Evolutionary conservation across 2,329 filamentous ascomycete species (phyloP).

Genomic region (Monosporascus sp.): DNA sequence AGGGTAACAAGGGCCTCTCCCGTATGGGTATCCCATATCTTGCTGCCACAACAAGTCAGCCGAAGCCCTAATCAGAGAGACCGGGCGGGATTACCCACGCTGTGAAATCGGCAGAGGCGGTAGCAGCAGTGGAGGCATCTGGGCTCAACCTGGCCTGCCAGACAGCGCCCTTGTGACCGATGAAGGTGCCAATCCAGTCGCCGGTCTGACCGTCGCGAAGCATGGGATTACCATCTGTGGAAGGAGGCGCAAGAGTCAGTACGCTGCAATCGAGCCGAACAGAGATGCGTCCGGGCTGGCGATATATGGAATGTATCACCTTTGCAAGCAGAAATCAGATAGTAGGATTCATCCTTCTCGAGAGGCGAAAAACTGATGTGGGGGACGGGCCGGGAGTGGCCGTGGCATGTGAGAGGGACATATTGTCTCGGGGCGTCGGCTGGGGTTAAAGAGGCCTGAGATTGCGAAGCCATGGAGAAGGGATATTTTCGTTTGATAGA

Average conservation of each 20-base stretch:
- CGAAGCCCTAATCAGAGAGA: slow-evolving; percentile 1
- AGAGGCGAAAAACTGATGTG: slow-evolving; percentile 86
- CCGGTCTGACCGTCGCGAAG: slow-evolving; percentile 92
- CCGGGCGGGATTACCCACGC: slow-evolving; percentile 55
- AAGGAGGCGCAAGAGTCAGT: slow-evolving; percentile 2
- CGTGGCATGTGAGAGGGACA: slow-evolving; percentile 89
- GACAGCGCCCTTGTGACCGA: slow-evolving; percentile 96
- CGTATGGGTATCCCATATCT: slow-evolving; percentile 95
- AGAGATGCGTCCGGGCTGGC: neutral
- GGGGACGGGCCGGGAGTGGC: slow-evolving; percentile 86
- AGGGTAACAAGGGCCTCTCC: slow-evolving; percentile 85
- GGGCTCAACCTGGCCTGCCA: slow-evolving; percentile 92
- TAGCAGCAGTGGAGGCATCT: slow-evolving; percentile 83
- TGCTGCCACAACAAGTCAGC: slow-evolving; percentile 50
- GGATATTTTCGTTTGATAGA: neutral
- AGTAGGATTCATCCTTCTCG: slow-evolving; percentile 79
- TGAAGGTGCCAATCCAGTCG: slow-evolving; percentile 97
- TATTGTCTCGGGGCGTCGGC: slow-evolving; percentile 44
- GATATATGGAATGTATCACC: slow-evolving; percentile 40
- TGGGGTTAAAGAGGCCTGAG: neutral
- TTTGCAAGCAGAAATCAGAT: slow-evolving; percentile 91
- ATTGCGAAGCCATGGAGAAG: slow-evolving; percentile 12
- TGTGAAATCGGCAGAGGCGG: slow-evolving; percentile 92
- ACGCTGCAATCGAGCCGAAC: neutral
- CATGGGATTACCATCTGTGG: slow-evolving; percentile 92